Percentiles rank a stretch among this genome's conserved stretches.
Conservation (phyloP, 192 early-diverging fungal species). For the Coemansia pectinata region DNA sequence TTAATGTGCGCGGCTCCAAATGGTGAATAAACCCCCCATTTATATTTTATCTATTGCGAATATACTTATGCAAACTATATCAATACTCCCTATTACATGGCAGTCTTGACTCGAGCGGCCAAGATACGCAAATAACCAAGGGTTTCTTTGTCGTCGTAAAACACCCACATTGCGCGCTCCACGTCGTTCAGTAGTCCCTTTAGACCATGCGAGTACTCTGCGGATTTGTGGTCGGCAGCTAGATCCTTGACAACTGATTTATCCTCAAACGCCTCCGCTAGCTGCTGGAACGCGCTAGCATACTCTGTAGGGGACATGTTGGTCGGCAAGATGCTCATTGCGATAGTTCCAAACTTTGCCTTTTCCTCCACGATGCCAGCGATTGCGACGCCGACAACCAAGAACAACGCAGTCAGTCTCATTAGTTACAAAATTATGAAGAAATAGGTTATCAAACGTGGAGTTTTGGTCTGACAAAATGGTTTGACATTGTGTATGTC, state of each 20-base stretch:
- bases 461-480: background rate
- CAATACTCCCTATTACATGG: slow-evolving; percentile 2
- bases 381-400: background rate
- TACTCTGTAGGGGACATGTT: slow-evolving; percentile 1
- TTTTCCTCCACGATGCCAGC: background rate
- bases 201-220: slow-evolving; percentile 18
- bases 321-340: background rate
- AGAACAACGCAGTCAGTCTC: background rate
- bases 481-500: background rate
- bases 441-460: background rate
- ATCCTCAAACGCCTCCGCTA: slow-evolving; percentile 14
- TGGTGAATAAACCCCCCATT: slow-evolving; percentile 46
- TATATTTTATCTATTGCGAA: background rate
- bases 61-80: slow-evolving; percentile 1
- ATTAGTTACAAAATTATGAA: background rate
- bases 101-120: slow-evolving; percentile 13
- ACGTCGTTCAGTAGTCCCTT: slow-evolving; percentile 18
- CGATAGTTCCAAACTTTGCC: background rate
- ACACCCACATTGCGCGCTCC: slow-evolving; percentile 31
- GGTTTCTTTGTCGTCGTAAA: slow-evolving; percentile 24
- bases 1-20: slow-evolving; percentile 69
- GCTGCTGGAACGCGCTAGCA: slow-evolving; percentile 15
- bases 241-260: background rate
- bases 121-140: slow-evolving; percentile 11
- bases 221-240: background rate